A percentile compares a stretch with the other conserved stretches of the same genome.
These are phyloP conservation scores for Flagelloscypha sp. DNA, from an alignment of 768 basidiomycete genomes.

Conservation along the genomic window DNA sequence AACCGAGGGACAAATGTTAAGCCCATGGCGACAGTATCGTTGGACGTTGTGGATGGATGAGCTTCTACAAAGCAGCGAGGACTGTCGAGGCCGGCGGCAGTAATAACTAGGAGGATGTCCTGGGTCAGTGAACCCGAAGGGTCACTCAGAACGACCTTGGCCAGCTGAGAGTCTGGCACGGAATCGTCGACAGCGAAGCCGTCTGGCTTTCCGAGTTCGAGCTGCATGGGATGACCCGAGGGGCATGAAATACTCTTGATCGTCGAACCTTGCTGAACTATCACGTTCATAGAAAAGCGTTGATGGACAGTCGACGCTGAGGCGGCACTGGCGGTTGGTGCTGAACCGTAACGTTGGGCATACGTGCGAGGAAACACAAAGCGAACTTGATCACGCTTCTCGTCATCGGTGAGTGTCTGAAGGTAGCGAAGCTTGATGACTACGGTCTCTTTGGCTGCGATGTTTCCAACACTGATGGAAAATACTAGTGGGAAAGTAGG, in stretches of 20 bases:
- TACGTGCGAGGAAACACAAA: constrained; percentile 46
- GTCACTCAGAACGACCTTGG: constrained; percentile 28
- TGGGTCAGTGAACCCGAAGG: no score
- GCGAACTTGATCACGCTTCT: constrained; percentile 36
- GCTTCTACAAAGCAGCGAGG: constrained; percentile 43
- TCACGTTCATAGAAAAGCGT: constrained; percentile 30
- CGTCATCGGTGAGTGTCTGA: constrained; percentile 46
- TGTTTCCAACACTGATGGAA: constrained; percentile 47
- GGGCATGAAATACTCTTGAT: constrained; percentile 36
- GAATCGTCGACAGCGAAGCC: constrained; percentile 25
- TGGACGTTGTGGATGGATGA: constrained; percentile 10
- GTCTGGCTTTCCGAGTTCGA: constrained; percentile 26
- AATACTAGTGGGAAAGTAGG: constrained; percentile 31
- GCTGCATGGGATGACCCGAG: constrained; percentile 30
- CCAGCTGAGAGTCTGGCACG: constrained; percentile 30
- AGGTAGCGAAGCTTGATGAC: constrained; percentile 36
- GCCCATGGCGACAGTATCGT: constrained; percentile 39
- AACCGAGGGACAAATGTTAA: constrained; percentile 49
- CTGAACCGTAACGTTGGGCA: constrained; percentile 43
- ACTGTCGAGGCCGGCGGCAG: constrained; percentile 39
- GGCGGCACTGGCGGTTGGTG: constrained; percentile 29
- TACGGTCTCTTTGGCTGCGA: constrained; percentile 34
- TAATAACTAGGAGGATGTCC: constrained; percentile 45
- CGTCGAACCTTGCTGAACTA: constrained; percentile 41
- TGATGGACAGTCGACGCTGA: constrained; percentile 22